These are phyloP conservation scores for Claviceps sp. DNA, from an alignment of 2,329 filamentous ascomycete species.

Conservation along the genomic window DNA sequence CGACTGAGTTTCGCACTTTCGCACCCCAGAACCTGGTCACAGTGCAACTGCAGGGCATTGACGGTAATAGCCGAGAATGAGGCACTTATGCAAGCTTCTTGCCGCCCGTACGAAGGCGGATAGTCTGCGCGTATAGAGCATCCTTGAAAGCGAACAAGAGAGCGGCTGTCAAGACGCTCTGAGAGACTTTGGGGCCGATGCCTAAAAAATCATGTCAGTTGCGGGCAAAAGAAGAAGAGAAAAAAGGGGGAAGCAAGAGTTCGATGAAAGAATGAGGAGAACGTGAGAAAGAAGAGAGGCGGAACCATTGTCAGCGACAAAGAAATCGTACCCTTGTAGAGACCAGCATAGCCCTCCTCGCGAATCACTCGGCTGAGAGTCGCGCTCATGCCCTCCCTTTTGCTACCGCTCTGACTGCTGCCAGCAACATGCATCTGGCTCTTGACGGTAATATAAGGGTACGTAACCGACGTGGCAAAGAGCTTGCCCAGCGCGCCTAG, in stretches of 20 bases:
- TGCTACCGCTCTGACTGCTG: constrained; percentile 39
- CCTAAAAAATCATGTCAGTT: constrained; percentile 36
- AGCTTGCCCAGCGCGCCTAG: constrained; percentile 89
- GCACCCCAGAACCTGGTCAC: no score
- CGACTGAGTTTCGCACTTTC: no score
- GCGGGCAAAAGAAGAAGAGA: background rate
- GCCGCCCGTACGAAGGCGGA: constrained; percentile 45
- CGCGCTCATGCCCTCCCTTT: constrained; percentile 66
- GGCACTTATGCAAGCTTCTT: background rate
- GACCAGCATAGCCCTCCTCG: constrained; percentile 80
- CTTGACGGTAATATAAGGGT: constrained; percentile 98
- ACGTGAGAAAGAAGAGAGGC: background rate
- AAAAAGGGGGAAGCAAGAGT: background rate
- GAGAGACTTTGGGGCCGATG: constrained; percentile 89
- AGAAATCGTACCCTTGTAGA: constrained; percentile 64
- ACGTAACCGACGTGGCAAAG: constrained; percentile 84
- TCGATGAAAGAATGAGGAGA: background rate
- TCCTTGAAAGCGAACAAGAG: constrained; percentile 98
- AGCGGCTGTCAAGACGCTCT: constrained; percentile 91
- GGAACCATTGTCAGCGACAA: background rate
- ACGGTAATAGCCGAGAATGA: no score
- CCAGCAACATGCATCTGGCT: constrained; percentile 90
- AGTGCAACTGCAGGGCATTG: no score
- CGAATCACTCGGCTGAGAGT: constrained; percentile 66
- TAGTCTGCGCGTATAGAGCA: constrained; percentile 73